Conservation (phyloP, 768 basidiomycete species). For the Boletus speciosus region DNA sequence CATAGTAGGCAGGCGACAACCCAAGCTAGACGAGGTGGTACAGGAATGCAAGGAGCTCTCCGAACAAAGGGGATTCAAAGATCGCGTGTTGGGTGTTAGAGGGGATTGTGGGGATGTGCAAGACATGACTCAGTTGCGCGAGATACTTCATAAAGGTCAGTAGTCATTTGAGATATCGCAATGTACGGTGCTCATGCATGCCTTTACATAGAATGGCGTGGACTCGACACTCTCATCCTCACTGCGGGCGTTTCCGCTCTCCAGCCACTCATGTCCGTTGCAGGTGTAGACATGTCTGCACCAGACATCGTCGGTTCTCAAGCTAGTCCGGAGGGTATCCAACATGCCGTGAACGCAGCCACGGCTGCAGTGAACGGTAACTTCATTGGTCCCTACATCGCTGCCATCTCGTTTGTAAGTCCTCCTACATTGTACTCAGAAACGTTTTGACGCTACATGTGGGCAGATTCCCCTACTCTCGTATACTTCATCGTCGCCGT, state of each 20-base stretch:
- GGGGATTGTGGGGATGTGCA: conserved; percentile 66
- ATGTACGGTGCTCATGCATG: background rate
- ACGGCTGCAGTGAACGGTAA: conserved; percentile 58
- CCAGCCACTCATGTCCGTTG: conserved; percentile 68
- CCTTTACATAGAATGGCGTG: conserved; percentile 60
- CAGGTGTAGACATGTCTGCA: conserved; percentile 45
- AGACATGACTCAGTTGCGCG: conserved; percentile 63
- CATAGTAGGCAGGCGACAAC: conserved; percentile 63
- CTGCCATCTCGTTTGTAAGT: conserved; percentile 70
- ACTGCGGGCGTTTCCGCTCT: conserved; percentile 83
- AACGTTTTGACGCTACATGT: background rate
- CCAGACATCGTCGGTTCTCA: conserved; percentile 33
- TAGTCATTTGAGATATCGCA: background rate
- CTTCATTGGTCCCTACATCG: conserved; percentile 64
- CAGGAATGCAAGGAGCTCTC: conserved; percentile 49
- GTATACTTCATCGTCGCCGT: conserved; percentile 59
- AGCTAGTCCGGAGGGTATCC: conserved; percentile 53
- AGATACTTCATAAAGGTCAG: conserved; percentile 50
- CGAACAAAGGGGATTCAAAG: conserved; percentile 15
- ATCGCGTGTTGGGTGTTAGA: conserved; percentile 44
- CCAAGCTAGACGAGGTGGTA: conserved; percentile 54
- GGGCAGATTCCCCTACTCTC: conserved; percentile 73
- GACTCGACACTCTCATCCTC: conserved; percentile 79
- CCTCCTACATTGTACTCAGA: background rate
- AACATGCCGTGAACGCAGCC: conserved; percentile 54